These are phyloP conservation scores for Alternaria sp. DNA, from an alignment of 2,329 filamentous ascomycete genomes.

Conservation along the genomic window DNA sequence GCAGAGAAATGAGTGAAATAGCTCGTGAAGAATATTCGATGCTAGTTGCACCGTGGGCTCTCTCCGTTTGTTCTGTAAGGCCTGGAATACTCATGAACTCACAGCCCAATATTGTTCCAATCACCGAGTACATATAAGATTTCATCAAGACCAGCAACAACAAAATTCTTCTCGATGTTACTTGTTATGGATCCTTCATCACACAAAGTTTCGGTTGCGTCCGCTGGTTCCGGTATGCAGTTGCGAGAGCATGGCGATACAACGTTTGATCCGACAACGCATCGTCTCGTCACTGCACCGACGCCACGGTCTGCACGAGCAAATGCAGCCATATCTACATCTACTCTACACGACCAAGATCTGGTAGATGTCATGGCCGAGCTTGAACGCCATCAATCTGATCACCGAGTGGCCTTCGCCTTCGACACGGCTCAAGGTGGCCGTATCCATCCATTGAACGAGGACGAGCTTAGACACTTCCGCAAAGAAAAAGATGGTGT, in stretches of 20 bases:
- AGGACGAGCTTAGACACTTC: conserved; percentile 2
- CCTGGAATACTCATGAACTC: not conserved
- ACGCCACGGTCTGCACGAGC: not conserved
- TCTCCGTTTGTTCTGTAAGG: not conserved
- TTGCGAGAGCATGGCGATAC: not conserved
- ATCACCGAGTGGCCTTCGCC: not conserved
- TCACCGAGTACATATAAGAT: not conserved
- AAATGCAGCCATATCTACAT: not conserved
- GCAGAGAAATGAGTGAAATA: not conserved
- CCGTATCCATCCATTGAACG: conserved; percentile 6
- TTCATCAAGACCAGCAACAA: not conserved
- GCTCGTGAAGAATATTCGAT: not conserved
- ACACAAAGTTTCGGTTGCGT: not conserved
- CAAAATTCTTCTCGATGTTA: not conserved
- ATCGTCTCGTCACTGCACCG: not conserved
- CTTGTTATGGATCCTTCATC: not conserved
- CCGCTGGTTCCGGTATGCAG: not conserved
- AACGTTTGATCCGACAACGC: not conserved
- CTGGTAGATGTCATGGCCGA: conserved; percentile 15
- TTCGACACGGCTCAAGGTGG: conserved; percentile 1
- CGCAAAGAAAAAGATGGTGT: conserved; percentile 2
- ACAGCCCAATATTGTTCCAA: not conserved
- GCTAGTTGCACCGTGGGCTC: not conserved
- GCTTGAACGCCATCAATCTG: conserved; percentile 6
- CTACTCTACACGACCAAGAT: conserved; percentile 12